A percentile compares a stretch with the other conserved stretches of the same genome.
Conservation (phyloP, 2,329 filamentous ascomycete species). For the Nigrospora osmanthi region DNA sequence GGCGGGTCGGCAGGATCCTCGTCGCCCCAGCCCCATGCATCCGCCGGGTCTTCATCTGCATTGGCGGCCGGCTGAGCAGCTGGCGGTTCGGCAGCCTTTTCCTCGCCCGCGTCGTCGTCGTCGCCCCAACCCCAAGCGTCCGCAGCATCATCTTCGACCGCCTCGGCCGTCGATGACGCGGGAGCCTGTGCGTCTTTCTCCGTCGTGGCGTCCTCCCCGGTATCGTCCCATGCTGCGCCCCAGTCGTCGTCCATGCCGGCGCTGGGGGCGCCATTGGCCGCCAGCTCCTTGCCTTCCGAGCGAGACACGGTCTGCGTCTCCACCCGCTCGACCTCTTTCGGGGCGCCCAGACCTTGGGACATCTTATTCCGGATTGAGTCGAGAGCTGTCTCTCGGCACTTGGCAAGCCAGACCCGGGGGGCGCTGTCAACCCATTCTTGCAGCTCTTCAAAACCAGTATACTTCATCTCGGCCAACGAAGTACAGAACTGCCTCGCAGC, state of each 20-base stretch:
- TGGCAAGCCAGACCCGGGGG: conserved; percentile 77
- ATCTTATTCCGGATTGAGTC: conserved; percentile 66
- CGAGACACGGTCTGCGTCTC: conserved; percentile 74
- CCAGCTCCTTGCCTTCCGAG: conserved; percentile 57
- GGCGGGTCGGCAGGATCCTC: conserved; percentile 41
- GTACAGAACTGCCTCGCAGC: conserved; percentile 57
- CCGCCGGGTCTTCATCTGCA: conserved; percentile 26
- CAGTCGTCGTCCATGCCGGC: conserved; percentile 53
- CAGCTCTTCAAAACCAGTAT: conserved; percentile 55
- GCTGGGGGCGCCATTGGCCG: conserved; percentile 40
- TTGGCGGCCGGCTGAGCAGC: conserved; percentile 10
- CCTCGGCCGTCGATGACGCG: background rate
- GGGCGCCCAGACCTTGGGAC: conserved; percentile 55
- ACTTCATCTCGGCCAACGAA: conserved; percentile 53
- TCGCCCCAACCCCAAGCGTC: conserved; percentile 80
- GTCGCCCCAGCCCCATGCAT: conserved; percentile 83
- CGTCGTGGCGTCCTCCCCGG: conserved; percentile 30
- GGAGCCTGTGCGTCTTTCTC: conserved; percentile 26
- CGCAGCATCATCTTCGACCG: conserved; percentile 28
- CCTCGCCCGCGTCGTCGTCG: conserved; percentile 30
- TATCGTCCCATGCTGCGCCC: conserved; percentile 74
- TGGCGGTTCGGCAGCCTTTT: conserved; percentile 24
- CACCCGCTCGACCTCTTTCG: conserved; percentile 69
- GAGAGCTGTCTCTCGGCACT: conserved; percentile 72
- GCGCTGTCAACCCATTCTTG: conserved; percentile 75